A percentile compares a stretch with the other conserved stretches of the same genome.
Evolutionary conservation across 805 yeast species (phyloP).

Genomic region (Blastobotrys parvus): DNA sequence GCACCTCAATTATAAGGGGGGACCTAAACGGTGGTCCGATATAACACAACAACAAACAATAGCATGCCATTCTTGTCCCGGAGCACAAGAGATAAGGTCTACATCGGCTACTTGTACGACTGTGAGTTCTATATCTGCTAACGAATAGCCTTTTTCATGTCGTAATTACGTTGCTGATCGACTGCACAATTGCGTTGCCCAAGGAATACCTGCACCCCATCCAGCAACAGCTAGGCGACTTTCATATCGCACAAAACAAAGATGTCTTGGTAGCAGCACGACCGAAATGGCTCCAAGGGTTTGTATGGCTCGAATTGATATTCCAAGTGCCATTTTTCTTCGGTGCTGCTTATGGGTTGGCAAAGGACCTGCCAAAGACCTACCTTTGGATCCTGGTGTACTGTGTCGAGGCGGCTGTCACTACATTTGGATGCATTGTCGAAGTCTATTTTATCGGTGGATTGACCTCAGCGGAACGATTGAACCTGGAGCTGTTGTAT

Average conservation of each 20-base stretch:
- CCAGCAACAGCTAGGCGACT: slow-evolving; percentile 43
- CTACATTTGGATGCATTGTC: slow-evolving; percentile 61
- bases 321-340: slow-evolving; percentile 84
- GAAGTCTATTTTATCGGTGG: slow-evolving; percentile 29
- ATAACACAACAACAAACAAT: no score
- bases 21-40: no score
- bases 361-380: slow-evolving; percentile 18
- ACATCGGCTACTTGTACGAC: not conserved
- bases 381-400: slow-evolving; percentile 48
- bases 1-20: no score
- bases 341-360: slow-evolving; percentile 33
- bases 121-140: not conserved
- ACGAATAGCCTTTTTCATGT: slow-evolving; percentile 46
- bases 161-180: slow-evolving; percentile 68
- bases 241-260: slow-evolving; percentile 57
- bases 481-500: slow-evolving; percentile 46
- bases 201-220: slow-evolving; percentile 35
- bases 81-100: no score
- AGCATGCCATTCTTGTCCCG: no score
- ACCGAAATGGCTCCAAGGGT: slow-evolving; percentile 67
- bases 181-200: slow-evolving; percentile 65
- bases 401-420: slow-evolving; percentile 75
- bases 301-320: slow-evolving; percentile 63
- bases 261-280: slow-evolving; percentile 56
- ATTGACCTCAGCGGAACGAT: slow-evolving; percentile 31